Conservation (phyloP, 1,284 basidiomycete genomes). For the Jaminaea rosea region DNA sequence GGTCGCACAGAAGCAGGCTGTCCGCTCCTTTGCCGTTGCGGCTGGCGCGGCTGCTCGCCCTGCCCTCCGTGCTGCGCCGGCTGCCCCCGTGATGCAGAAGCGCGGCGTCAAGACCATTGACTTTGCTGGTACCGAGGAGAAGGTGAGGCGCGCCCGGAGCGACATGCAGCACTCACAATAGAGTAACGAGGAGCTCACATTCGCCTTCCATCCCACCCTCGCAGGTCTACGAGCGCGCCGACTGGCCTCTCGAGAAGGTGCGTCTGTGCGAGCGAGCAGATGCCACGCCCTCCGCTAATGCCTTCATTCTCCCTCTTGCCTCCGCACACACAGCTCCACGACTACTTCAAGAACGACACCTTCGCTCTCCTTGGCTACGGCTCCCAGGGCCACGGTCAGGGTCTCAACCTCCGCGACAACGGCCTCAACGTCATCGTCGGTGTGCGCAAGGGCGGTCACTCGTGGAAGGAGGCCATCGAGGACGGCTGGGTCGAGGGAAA, state of each 20-base stretch:
- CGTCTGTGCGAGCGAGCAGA: not conserved
- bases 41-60: conserved; percentile 22
- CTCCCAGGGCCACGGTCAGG: conserved; percentile 91
- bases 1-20: conserved; percentile 6
- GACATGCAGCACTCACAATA: no score
- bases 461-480: conserved; percentile 88
- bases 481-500: conserved; percentile 98
- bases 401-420: conserved; percentile 78
- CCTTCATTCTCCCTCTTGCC: not conserved
- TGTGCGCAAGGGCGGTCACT: conserved; percentile 91
- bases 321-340: conserved; percentile 59
- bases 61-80: conserved; percentile 20
- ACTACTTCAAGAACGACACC: conserved; percentile 95
- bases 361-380: conserved; percentile 90
- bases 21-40: conserved; percentile 12
- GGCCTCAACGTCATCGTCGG: conserved; percentile 97
- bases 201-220: not conserved
- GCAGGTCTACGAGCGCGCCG: conserved; percentile 72
- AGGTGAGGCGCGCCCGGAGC: conserved; percentile 54
- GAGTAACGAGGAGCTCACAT: no score
- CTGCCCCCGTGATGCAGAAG: conserved; percentile 19
- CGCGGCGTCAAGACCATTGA: conserved; percentile 87
- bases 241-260: conserved; percentile 86
- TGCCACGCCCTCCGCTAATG: not conserved
- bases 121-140: conserved; percentile 82